These are phyloP conservation scores for Saprolegnia diclina DNA, from an alignment of 352 stramenopile genomes.

Conservation along the genomic window DNA sequence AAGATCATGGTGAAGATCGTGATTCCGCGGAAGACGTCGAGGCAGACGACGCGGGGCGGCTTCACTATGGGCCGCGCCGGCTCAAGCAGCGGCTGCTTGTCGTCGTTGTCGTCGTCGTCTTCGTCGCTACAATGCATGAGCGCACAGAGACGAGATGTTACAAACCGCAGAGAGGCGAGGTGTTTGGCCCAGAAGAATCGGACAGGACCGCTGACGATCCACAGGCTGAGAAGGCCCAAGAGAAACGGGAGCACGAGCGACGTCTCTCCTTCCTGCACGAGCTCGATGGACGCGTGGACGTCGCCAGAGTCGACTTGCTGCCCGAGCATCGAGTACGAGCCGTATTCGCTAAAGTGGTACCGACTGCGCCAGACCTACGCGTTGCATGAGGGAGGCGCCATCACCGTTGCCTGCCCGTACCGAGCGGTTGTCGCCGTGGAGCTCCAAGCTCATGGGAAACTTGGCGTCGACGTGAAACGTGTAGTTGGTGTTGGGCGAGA, in stretches of 20 bases:
- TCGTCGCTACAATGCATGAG: slow-evolving; percentile 6
- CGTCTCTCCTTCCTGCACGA: not conserved
- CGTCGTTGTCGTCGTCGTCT: not conserved
- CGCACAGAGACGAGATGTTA: not conserved
- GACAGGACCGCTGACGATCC: not conserved
- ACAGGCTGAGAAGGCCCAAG: not conserved
- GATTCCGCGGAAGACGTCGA: slow-evolving; percentile 73
- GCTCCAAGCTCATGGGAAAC: slow-evolving; percentile 15
- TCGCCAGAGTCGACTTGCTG: slow-evolving; percentile 20
- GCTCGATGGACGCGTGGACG: slow-evolving; percentile 11
- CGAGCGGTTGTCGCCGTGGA: not conserved
- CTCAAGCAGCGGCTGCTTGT: not conserved
- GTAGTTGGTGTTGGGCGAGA: slow-evolving; percentile 16
- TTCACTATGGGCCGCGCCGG: not conserved
- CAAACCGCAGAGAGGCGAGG: slow-evolving; percentile 10
- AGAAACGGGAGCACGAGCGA: not conserved
- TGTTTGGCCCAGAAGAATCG: slow-evolving; percentile 18
- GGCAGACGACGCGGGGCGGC: slow-evolving; percentile 32
- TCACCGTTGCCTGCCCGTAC: not conserved
- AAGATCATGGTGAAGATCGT: slow-evolving; percentile 81
- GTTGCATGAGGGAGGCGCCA: not conserved
- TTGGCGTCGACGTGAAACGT: slow-evolving; percentile 8
- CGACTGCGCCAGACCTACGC: not conserved
- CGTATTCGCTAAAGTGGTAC: not conserved
- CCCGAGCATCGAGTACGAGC: slow-evolving; percentile 11